Evolutionary conservation across 176 grass and related monocot genomes (phyloP).

Genomic region (Zea luxurians): DNA sequence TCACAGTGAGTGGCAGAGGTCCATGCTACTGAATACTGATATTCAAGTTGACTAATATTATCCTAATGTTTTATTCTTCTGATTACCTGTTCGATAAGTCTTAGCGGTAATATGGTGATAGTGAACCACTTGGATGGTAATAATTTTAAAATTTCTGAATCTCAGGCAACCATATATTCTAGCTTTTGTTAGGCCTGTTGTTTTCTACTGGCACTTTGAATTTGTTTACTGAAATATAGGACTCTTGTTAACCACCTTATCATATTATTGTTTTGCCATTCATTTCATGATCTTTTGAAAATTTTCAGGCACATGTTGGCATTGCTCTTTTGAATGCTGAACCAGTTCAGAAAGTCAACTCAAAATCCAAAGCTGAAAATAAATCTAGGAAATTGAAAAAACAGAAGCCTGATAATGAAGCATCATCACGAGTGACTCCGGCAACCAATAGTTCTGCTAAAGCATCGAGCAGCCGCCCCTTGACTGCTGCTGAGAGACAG

Average conservation of each 20-base stretch:
- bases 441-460: slow-evolving; percentile 47
- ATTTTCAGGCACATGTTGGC: slow-evolving; percentile 80
- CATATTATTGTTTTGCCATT: slow-evolving; percentile 20
- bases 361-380: slow-evolving; percentile 73
- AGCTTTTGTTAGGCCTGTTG: neutral
- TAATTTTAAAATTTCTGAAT: slow-evolving; percentile 20
- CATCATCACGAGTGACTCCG: slow-evolving; percentile 44
- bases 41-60: too few species aligned
- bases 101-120: neutral
- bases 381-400: slow-evolving; percentile 77
- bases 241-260: slow-evolving; percentile 7
- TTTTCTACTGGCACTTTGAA: slow-evolving; percentile 9
- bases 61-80: slow-evolving; percentile 18
- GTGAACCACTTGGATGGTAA: slow-evolving; percentile 1
- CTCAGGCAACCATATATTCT: slow-evolving; percentile 2
- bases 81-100: slow-evolving; percentile 3
- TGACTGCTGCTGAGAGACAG: slow-evolving; percentile 82
- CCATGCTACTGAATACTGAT: neutral
- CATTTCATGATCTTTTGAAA: slow-evolving; percentile 15
- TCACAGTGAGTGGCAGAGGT: neutral
- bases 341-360: slow-evolving; percentile 60
- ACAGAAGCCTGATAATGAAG: slow-evolving; percentile 50
- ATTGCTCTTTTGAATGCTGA: slow-evolving; percentile 94
- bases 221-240: slow-evolving; percentile 5
- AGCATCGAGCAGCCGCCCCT: slow-evolving; percentile 49